phyloP scores from a whole-genome alignment of 2,329 filamentous ascomycete genomes.

The Colletotrichum sp. region DNA sequence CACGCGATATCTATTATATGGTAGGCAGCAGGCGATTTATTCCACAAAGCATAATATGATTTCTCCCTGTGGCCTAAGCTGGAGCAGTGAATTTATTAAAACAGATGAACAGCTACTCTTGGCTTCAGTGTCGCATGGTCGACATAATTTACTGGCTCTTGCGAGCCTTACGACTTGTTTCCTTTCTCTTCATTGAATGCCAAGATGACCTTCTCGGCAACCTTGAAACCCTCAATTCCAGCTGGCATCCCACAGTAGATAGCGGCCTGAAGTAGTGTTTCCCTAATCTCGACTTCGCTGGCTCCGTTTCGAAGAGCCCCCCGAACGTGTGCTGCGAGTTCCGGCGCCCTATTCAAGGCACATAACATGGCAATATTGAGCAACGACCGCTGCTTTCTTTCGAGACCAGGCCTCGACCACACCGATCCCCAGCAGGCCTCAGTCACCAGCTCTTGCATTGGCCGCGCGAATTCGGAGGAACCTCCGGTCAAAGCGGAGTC shows the following conservation, averaged over 20 bases:
- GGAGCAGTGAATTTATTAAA: too few relatives aligned
- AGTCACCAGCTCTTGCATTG: background rate
- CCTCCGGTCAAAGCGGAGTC: background rate
- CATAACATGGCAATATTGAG: background rate
- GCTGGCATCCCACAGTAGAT: background rate
- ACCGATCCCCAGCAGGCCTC: background rate
- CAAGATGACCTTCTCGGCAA: background rate
- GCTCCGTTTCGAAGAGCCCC: background rate
- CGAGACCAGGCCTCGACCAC: background rate
- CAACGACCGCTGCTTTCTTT: background rate
- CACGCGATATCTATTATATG: too few relatives aligned
- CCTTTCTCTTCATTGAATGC: conserved; percentile 26
- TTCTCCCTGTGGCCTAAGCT: too few relatives aligned
- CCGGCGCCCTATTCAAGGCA: background rate
- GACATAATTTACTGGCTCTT: background rate
- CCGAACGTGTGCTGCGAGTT: background rate
- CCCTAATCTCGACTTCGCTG: background rate
- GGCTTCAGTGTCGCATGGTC: background rate
- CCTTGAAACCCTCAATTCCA: background rate
- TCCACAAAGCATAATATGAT: too few relatives aligned
- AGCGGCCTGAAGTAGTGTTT: background rate
- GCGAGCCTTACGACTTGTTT: background rate
- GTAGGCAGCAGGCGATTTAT: too few relatives aligned
- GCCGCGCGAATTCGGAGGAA: background rate
- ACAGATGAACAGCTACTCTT: background rate